Evolutionary conservation across 805 yeast genomes (phyloP), one percentile per base, ranked within the genome.

Genomic region (Metschnikowia chrysomelidarum): DNA sequence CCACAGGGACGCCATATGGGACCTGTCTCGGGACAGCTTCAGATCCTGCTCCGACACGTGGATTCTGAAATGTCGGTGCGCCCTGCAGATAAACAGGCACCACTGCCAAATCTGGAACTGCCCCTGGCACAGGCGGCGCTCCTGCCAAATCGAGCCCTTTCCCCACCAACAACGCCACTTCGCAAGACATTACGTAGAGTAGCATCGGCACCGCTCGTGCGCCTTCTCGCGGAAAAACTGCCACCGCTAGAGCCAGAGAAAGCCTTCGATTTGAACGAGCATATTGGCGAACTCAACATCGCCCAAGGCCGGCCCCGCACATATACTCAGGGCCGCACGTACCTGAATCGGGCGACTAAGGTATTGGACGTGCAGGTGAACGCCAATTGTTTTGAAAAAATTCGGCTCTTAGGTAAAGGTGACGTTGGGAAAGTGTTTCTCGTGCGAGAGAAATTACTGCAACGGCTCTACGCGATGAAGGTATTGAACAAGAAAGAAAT

Each of bases 341-440:
- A 85, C 53, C 79, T 88, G 13, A 74, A 81, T 40, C 80, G 81
- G 44, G 78, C 96, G 9, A 83, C 83, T 36, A 85, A 80, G 51
- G 73, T 80, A 23, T 71, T 78, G 37, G 82, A 80, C 43, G 87
- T 82, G 7, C 87, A 84, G 52, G 99, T 94, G 14, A 76, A 82
- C 5, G 94, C 95, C 2, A 75, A 76, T 28, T 83, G 93, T 18
- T 93, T 93, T 57, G 96, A 89, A 47, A 91, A 87, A 56, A 76
- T 93, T 35, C 78, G 86, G 48, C 64, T 93, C n/a, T 64, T 93
- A 32, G 99, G 99, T 4, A 87, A 87, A 55, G 99, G 99, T 39
- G 98, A 93, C 53, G 98, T 93, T 23, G 99, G 99, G 3, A 89
- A 87, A 57, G 99, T 93, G 16, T 93, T 86, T 52, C 65, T 93